phyloP scores from a whole-genome alignment of 2,329 filamentous ascomycete species.

The Trichoderma arundinaceum region DNA sequence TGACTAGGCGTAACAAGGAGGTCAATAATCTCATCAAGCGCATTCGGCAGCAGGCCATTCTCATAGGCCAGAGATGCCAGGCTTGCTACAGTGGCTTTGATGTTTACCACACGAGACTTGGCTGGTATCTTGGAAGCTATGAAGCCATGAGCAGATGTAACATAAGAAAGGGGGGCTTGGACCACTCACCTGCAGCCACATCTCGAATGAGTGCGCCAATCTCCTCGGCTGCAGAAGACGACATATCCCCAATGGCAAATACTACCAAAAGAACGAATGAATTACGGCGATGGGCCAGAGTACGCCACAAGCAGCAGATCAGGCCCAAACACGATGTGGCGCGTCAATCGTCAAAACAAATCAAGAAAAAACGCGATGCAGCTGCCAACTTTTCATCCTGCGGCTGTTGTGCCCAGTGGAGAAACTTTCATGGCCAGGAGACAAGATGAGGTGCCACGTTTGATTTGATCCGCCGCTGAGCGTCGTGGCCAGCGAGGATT shows the following conservation, averaged over 20 bases:
- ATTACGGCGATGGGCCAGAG: background rate
- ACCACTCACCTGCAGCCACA: constrained; percentile 43
- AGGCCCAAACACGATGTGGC: constrained; percentile 13
- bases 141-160: constrained; percentile 3
- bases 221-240: constrained; percentile 39
- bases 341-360: constrained; percentile 19
- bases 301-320: background rate
- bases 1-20: constrained; percentile 69
- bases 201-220: constrained; percentile 47
- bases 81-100: constrained; percentile 68
- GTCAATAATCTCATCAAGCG: constrained; percentile 67
- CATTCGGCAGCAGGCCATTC: constrained; percentile 66
- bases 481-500: constrained; percentile 5
- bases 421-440: background rate
- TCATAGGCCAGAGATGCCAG: constrained; percentile 69
- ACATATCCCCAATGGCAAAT: constrained; percentile 21
- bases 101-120: constrained; percentile 67
- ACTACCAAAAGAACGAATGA: no score
- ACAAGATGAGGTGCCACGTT: background rate
- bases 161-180: background rate
- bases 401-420: background rate
- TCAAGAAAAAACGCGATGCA: constrained; percentile 1
- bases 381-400: constrained; percentile 3
- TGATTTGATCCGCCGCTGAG: background rate
- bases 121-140: constrained; percentile 65